Evolutionary conservation across 108 stramenopile species (phyloP), one percentile per base, ranked within the genome.

Genomic region (Cylindrotheca fusiformis): DNA sequence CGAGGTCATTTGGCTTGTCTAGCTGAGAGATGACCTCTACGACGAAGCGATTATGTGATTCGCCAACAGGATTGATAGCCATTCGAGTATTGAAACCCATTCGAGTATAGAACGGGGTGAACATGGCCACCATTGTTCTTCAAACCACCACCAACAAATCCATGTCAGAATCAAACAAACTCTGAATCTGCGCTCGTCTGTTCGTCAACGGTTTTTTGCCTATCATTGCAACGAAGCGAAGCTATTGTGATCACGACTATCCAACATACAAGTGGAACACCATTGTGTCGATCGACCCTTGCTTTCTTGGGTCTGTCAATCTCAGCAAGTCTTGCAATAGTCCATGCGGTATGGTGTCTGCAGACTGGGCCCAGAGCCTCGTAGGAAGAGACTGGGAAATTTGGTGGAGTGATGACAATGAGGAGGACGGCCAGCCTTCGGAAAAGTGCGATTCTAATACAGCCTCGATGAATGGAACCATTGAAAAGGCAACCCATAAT

Each of bases 351-450:
- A 19, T 27, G 31, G 55, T 31, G 21, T 8, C 31, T 20, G 61
- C 82, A 32, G 63, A 67, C 44, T 91, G 90, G 90, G 83, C 85
- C 17, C 50, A 60, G 6, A 78, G 66, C 55, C 66, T 91, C 12
- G 79, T 91, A 0, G 90, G 85, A 26, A 62, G 83, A 33, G 83
- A 87, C 65, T 91, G 87, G 87, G 90, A 91, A 63, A 80, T 91
- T 25, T 91, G 70, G 56, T 91, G 90, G 90, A 50, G 33, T 20
- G 69, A 68, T 1, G 47, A 27, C 60, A 17, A 32, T 49, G 21
- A 41, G 20, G 41, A 59, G 14, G 44, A 44, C 5, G 44, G 45
- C 32, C 36, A 41, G 14, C 36, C 36, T 10, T 41, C 36, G 6
- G 50, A 19, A 51, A 51, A 18, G 50, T 4, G 6, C 14, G 36